phyloP scores from a whole-genome alignment of 2,329 filamentous ascomycete species.

The Apiospora hydei region DNA sequence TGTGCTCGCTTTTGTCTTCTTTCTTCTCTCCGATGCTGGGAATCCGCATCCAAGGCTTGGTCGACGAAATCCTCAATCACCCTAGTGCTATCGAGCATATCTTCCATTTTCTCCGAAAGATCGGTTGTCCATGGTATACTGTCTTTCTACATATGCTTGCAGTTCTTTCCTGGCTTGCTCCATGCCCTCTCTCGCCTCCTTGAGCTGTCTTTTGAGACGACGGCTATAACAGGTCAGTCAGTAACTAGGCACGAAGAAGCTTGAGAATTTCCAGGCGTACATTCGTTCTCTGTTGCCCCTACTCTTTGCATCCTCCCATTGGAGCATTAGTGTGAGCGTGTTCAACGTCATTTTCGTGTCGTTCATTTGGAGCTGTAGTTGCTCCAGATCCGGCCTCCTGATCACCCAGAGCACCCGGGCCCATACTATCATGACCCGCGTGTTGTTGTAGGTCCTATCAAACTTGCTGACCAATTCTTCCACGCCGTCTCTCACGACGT shows the following conservation, averaged over 20 bases:
- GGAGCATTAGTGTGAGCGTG: background rate
- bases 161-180: background rate
- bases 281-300: background rate
- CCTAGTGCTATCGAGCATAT: conserved; percentile 26
- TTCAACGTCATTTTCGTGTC: background rate
- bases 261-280: background rate
- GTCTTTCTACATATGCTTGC: background rate
- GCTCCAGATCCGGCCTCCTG: background rate
- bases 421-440: background rate
- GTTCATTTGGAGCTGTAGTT: background rate
- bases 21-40: conserved; percentile 24
- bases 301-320: background rate
- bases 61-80: conserved; percentile 27
- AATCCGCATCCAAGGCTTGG: conserved; percentile 22
- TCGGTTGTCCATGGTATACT: background rate
- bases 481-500: background rate
- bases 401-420: background rate
- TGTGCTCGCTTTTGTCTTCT: background rate
- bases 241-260: background rate
- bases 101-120: conserved; percentile 1
- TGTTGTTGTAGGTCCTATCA: background rate
- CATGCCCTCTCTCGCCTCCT: background rate
- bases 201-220: background rate
- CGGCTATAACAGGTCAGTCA: background rate
- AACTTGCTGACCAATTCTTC: background rate